These are phyloP conservation scores for Plasmodium ovale DNA, from an alignment of 169 alveolate genomes.

Conservation along the genomic window DNA sequence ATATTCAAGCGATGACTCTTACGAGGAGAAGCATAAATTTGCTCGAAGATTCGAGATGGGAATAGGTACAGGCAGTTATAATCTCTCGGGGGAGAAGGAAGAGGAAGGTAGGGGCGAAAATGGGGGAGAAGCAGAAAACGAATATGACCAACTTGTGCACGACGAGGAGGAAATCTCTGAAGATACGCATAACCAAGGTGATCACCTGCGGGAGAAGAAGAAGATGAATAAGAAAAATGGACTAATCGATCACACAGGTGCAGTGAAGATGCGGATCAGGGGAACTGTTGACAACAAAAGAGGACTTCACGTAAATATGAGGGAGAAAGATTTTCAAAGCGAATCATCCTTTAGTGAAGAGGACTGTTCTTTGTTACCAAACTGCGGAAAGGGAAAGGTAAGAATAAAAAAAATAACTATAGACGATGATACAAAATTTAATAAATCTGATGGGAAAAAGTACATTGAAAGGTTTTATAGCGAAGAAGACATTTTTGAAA, in stretches of 20 bases:
- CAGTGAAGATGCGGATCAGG: too few relatives aligned
- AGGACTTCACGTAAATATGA: not conserved
- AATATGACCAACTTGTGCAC: too few relatives aligned
- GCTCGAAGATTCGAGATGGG: too few relatives aligned
- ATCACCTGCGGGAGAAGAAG: not conserved
- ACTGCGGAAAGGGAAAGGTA: too few relatives aligned
- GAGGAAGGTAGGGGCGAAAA: not conserved
- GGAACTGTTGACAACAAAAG: not conserved
- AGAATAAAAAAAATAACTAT: not conserved
- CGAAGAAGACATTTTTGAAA: not conserved
- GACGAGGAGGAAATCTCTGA: too few relatives aligned
- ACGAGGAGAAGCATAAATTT: too few relatives aligned
- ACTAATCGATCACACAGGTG: too few relatives aligned
- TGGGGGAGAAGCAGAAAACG: not conserved
- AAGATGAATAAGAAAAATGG: not conserved
- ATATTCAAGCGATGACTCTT: constrained; percentile 58
- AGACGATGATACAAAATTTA: not conserved
- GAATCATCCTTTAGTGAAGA: too few relatives aligned
- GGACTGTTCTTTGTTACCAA: too few relatives aligned
- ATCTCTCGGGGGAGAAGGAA: not conserved
- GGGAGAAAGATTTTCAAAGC: not conserved
- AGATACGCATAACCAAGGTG: not conserved
- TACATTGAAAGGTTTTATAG: not conserved
- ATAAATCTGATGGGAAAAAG: not conserved
- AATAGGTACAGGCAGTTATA: too few relatives aligned